These are phyloP conservation scores for Phytophthora boehmeriae DNA, from an alignment of 352 stramenopile species.

Conservation along the genomic window DNA sequence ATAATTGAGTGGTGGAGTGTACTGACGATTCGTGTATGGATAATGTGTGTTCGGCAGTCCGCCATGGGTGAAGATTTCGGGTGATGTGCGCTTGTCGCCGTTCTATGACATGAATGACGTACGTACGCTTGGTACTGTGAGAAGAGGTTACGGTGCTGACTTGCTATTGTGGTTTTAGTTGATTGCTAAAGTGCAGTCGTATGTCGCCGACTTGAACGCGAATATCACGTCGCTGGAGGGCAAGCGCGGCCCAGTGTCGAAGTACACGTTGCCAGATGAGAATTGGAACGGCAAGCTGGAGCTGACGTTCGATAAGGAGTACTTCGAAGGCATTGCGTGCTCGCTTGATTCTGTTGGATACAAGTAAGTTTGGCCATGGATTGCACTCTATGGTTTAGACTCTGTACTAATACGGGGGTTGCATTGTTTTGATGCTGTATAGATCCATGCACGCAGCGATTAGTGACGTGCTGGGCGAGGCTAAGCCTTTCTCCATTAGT, in stretches of 20 bases:
- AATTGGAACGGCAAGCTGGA: constrained; percentile 84
- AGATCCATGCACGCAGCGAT: constrained; percentile 79
- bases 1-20: background rate
- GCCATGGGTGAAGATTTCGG: constrained; percentile 87
- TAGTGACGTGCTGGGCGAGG: constrained; percentile 67
- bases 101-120: constrained; percentile 92
- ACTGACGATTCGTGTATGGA: background rate
- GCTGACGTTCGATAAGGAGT: constrained; percentile 77
- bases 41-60: constrained; percentile 49
- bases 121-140: constrained; percentile 24
- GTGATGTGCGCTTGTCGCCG: constrained; percentile 90
- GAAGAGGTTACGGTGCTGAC: constrained; percentile 3
- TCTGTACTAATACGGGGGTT: constrained; percentile 1
- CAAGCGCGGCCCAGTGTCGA: constrained; percentile 83
- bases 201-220: constrained; percentile 88
- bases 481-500: constrained; percentile 91
- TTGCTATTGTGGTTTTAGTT: constrained; percentile 33
- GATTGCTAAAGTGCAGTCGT: constrained; percentile 64
- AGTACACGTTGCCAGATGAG: constrained; percentile 88
- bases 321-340: constrained; percentile 91
- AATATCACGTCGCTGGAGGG: constrained; percentile 77
- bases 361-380: constrained; percentile 33
- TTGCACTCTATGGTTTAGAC: no score
- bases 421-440: background rate
- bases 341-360: constrained; percentile 88